phyloP scores from a whole-genome alignment of 2,329 filamentous ascomycete species.

The Sclerotinia spermophila region DNA sequence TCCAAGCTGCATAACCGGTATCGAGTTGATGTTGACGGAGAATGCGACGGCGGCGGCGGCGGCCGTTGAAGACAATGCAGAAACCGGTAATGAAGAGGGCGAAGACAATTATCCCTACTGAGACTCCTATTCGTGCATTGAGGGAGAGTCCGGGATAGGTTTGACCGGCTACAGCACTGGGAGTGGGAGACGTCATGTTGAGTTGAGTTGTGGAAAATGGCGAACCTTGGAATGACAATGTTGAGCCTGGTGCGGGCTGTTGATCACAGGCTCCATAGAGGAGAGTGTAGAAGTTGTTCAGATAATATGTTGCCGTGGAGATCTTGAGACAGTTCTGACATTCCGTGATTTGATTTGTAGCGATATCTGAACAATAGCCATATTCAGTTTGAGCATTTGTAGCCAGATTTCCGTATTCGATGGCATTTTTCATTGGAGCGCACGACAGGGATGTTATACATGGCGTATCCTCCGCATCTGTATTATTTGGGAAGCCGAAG shows the following conservation, averaged over 20 bases:
- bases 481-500: slow-evolving; percentile 47
- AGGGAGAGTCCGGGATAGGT: slow-evolving; percentile 43
- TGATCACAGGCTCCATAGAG: slow-evolving; percentile 52
- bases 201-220: slow-evolving; percentile 49
- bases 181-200: slow-evolving; percentile 49
- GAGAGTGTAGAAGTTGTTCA: slow-evolving; percentile 51
- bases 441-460: slow-evolving; percentile 55
- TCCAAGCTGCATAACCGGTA: slow-evolving; percentile 31
- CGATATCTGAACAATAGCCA: slow-evolving; percentile 53
- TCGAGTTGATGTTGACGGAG: slow-evolving; percentile 41
- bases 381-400: slow-evolving; percentile 43
- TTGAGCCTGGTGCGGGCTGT: slow-evolving; percentile 45
- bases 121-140: slow-evolving; percentile 56
- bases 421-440: slow-evolving; percentile 44
- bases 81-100: slow-evolving; percentile 49
- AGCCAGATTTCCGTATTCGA: slow-evolving; percentile 50
- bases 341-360: slow-evolving; percentile 39
- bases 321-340: slow-evolving; percentile 49
- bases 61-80: slow-evolving; percentile 54
- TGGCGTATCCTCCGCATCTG: slow-evolving; percentile 41
- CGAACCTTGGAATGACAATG: slow-evolving; percentile 49
- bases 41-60: slow-evolving; percentile 51
- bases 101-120: slow-evolving; percentile 48
- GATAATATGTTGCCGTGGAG: slow-evolving; percentile 39
- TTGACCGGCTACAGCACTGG: slow-evolving; percentile 34